Conservation (phyloP, 75 land plant species). For the Picea glauca region DNA sequence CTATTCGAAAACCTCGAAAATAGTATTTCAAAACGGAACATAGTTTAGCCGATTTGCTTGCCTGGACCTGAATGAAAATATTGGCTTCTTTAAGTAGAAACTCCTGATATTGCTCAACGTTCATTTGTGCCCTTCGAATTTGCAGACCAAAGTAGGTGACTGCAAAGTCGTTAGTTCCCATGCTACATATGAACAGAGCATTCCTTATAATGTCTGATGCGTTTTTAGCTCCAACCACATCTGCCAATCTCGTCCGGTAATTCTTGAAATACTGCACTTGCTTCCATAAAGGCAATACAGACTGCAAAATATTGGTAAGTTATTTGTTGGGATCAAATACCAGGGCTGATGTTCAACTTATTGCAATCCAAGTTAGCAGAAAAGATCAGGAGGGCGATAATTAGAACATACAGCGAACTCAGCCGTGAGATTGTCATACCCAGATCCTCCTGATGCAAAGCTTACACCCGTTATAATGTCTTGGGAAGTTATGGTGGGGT, state of each 20-base stretch:
- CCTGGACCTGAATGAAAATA: slow-evolving; percentile 14
- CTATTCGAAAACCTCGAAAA: no score
- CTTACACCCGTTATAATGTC: slow-evolving; percentile 56
- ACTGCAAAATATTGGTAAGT: slow-evolving; percentile 20
- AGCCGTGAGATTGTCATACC: slow-evolving; percentile 65
- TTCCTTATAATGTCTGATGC: slow-evolving; percentile 30
- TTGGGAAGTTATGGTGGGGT: slow-evolving; percentile 20
- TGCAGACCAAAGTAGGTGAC: slow-evolving; percentile 23
- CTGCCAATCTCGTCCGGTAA: slow-evolving; percentile 32
- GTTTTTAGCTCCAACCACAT: slow-evolving; percentile 30
- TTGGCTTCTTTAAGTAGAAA: slow-evolving; percentile 29
- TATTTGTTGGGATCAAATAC: no score
- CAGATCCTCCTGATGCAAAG: slow-evolving; percentile 72
- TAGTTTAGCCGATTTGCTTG: background rate
- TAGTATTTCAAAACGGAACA: no score
- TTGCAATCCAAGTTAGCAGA: no score
- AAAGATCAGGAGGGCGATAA: no score
- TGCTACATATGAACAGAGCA: slow-evolving; percentile 51
- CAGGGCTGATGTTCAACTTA: no score
- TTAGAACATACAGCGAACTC: slow-evolving; percentile 22
- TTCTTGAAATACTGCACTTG: slow-evolving; percentile 57
- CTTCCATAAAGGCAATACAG: slow-evolving; percentile 47
- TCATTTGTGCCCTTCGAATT: slow-evolving; percentile 11
- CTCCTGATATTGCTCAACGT: slow-evolving; percentile 30
- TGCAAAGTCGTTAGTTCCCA: slow-evolving; percentile 65